Base-by-base conservation (phyloP, 768 basidiomycete genomes). In the Jaapia argillacea region DNA sequence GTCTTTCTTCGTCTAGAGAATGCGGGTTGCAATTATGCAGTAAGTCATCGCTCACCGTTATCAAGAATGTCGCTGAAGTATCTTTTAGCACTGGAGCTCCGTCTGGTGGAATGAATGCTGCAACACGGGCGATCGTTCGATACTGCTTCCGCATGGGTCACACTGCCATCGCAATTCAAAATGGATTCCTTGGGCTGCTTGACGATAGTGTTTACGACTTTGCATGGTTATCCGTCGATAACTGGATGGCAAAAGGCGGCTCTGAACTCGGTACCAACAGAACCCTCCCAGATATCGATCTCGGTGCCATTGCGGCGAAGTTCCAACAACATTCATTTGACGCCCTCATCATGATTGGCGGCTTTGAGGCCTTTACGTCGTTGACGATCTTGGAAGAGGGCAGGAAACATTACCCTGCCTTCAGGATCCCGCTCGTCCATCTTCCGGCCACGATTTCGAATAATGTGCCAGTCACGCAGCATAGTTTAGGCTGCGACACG, bases 81-180 rank as follows among this genome's bases (percentile, higher is more conserved):
- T 44, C 42, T 23, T 36, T 27, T 51, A 94, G 92, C 56, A 81
- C 92, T 56, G 94, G 96, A 41, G 96, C 96, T 1, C 94, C 96
- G 4, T 96, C 96, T 2, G 94, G 94, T 37, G 96, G 96, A 6
- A 97, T 98, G 90, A 98, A 98, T 58, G 93, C 96, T 2, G 96
- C 94, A 0, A 96, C 91, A 1, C 85, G 94, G 33, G 84, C 92
- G 22, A 91, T 89, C 4, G 91, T 87, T 18, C 83, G 96, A 7
- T 97, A 91, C 66, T 97, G 92, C 60, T 66, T 91, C 49, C 77
- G 79, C 43, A 87, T 91, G 58, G 94, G 96, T 4, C 96, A 99
- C 59, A 85, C 73, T 21, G 84, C 93, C n/a, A 70, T 97, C 31
- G 90, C 82, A 0, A 77, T 99, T 45, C 81, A 94, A 67, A 99